Conservation (phyloP, 345 rosid species). For the Linum trigynum region DNA sequence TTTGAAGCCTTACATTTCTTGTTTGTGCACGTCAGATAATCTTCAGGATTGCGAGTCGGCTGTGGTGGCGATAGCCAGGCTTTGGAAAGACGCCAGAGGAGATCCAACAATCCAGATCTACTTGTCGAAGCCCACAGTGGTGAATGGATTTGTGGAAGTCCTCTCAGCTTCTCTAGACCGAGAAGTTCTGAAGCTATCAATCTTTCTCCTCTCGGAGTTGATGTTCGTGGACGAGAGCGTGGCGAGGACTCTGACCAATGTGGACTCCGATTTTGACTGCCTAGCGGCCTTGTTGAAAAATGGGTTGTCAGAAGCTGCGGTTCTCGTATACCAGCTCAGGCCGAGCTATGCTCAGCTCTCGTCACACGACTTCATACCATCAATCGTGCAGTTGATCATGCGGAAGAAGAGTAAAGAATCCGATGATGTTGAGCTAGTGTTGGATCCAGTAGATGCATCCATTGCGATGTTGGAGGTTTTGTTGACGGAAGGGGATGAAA, state of each 20-base stretch:
- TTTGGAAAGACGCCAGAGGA: constrained; percentile 50
- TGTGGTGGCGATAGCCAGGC: constrained; percentile 36
- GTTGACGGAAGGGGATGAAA: constrained; percentile 42
- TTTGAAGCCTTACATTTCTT: constrained; percentile 38
- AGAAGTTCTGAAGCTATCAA: constrained; percentile 38
- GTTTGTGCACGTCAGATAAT: constrained; percentile 53
- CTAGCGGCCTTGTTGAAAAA: constrained; percentile 49
- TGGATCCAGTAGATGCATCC: constrained; percentile 52
- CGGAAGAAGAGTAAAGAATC: constrained; percentile 24
- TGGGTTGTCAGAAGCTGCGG: constrained; percentile 51
- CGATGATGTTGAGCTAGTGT: constrained; percentile 28
- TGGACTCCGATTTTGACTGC: constrained; percentile 53
- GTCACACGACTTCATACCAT: constrained; percentile 40
- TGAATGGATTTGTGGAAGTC: constrained; percentile 51
- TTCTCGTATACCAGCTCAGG: constrained; percentile 44
- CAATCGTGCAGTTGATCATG: constrained; percentile 36
- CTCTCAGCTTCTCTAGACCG: constrained; percentile 46
- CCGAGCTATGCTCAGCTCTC: constrained; percentile 47
- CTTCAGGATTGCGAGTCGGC: constrained; percentile 55
- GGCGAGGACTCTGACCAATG: constrained; percentile 43
- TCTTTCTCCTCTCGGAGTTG: constrained; percentile 46
- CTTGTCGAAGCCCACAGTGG: constrained; percentile 35
- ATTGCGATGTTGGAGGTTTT: constrained; percentile 52
- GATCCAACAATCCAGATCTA: constrained; percentile 44
- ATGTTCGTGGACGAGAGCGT: constrained; percentile 33